Evolutionary conservation across 176 grass and related monocot species (phyloP), one percentile per base, ranked within the genome.

Genomic region (Carex scoparia): DNA sequence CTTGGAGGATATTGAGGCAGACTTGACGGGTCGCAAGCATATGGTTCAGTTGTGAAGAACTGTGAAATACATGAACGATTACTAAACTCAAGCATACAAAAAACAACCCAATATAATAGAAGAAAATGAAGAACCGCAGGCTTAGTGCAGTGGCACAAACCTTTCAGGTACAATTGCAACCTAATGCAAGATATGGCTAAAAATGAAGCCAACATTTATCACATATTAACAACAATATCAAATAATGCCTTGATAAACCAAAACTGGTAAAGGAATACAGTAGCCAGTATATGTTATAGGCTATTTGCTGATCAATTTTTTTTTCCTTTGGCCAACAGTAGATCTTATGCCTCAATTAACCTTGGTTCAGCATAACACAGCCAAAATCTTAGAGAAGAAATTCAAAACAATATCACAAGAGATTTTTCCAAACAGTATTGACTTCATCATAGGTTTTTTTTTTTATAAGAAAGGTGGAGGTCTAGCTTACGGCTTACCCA

Each of bases 11-110:
- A 92, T 86, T 81, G 84, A 54, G 92, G 92, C 30, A 94, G 81
- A 88, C 87, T 92, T 7, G 76, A 88, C 1, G 90, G 88, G 83
- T 92, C 88, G 0, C 92, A 94, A 63, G 89, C 92, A 83, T 84
- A 92, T 70, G 92, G 92, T 84, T 94, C 92, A 16, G 90, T 90
- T 84, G 88, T 92, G 87, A 94, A 94, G 87, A 94, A 94, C 92
- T 94, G 80, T 72, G 55, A 53, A 74, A 53, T 69, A 61, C 85
- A 55, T 32, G 77, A 85, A 81, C 82, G 42, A 32, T 70, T 65
- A 76, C 8, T 58, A 86, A 84, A 86, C 37, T 65, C n/a, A 14
- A 40, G 40, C 60, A 65, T 79, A 67, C 81, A 7, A 53, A 58
- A 79, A 35, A 65, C 10, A 87, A 81, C 15, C 1, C 79, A 51